A percentile compares a stretch with the other conserved stretches of the same genome.
phyloP scores from a whole-genome alignment of 2,329 filamentous ascomycete species.

The Harringtonia aguacate region DNA sequence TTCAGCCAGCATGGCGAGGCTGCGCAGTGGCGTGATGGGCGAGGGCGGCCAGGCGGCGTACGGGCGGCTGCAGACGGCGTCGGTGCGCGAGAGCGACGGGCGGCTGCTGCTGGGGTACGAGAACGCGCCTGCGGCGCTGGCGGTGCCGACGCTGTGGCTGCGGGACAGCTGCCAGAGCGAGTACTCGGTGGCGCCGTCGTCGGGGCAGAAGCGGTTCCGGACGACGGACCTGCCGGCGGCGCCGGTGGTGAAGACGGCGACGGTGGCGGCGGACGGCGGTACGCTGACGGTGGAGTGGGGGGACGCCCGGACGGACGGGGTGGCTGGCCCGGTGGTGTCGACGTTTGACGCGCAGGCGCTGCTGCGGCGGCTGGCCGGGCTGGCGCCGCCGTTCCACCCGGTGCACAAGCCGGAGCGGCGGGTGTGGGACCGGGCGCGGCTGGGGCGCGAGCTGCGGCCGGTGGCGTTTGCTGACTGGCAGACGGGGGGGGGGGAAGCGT shows the following conservation, averaged over 20 bases:
- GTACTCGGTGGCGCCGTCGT: slow-evolving; percentile 46
- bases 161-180: slow-evolving; percentile 49
- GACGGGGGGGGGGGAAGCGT: slow-evolving; percentile 34
- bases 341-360: slow-evolving; percentile 4
- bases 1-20: neutral
- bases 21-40: neutral
- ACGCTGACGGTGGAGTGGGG: slow-evolving; percentile 5
- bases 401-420: slow-evolving; percentile 15
- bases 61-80: neutral
- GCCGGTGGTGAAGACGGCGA: slow-evolving; percentile 2
- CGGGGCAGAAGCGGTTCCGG: slow-evolving; percentile 53
- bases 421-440: slow-evolving; percentile 30
- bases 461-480: slow-evolving; percentile 67
- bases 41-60: neutral
- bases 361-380: slow-evolving; percentile 22
- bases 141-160: slow-evolving; percentile 23
- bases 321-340: slow-evolving; percentile 6
- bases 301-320: neutral
- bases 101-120: neutral
- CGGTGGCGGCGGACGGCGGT: slow-evolving; percentile 1
- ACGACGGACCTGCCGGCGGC: slow-evolving; percentile 48
- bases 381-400: slow-evolving; percentile 26
- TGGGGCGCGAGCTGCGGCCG: slow-evolving; percentile 27
- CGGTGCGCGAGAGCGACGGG: neutral
- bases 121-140: neutral